Conservation (phyloP, 2,329 filamentous ascomycete genomes). For the Paecilomyces dactylethromorphus region DNA sequence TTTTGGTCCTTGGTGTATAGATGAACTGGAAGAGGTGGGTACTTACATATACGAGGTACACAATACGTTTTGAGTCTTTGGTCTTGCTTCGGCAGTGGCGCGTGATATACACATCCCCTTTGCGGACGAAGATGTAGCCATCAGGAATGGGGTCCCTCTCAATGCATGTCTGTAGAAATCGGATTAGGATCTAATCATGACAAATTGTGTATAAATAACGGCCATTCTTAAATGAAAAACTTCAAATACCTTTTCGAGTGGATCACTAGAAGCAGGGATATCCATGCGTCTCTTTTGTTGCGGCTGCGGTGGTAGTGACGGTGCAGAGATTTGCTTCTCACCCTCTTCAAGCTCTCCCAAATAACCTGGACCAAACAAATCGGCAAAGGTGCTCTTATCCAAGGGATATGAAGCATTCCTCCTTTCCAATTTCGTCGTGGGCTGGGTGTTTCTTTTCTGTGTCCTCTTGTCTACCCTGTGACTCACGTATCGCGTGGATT, state of each 20-base stretch:
- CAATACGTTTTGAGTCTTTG: constrained; percentile 20
- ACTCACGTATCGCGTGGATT: neutral
- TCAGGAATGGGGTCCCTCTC: constrained; percentile 18
- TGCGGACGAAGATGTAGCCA: constrained; percentile 34
- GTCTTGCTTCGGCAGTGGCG: constrained; percentile 33
- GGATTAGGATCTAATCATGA: neutral
- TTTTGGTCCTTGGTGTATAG: neutral
- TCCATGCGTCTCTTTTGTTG: neutral
- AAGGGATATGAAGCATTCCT: neutral
- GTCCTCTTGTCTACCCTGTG: neutral
- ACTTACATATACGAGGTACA: constrained; percentile 35
- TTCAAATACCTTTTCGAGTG: constrained; percentile 1
- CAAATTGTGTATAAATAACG: neutral
- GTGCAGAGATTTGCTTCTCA: neutral
- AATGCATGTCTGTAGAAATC: constrained; percentile 21
- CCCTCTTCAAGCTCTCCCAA: neutral
- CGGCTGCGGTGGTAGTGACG: neutral
- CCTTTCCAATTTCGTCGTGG: neutral
- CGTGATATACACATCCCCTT: constrained; percentile 39
- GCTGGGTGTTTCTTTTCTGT: neutral
- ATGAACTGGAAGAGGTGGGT: neutral
- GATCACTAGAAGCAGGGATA: neutral
- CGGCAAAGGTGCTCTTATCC: neutral
- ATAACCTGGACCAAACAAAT: neutral
- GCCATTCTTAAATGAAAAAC: neutral